These are phyloP conservation scores for Graphilbum fragrans DNA, from an alignment of 2,329 filamentous ascomycete genomes.

Conservation along the genomic window DNA sequence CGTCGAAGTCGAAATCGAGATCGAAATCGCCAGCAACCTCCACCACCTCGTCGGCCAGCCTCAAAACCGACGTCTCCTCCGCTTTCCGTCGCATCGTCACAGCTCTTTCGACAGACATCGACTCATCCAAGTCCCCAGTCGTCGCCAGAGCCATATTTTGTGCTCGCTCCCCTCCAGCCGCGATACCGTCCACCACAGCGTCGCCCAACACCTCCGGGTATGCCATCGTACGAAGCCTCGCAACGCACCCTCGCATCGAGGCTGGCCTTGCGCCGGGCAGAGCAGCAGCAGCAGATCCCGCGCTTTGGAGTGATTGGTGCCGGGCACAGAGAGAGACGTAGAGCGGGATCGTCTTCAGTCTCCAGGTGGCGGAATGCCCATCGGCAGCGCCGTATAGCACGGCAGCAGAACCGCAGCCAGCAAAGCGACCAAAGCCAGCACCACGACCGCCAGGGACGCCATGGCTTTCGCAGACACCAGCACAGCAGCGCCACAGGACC, in stretches of 20 bases:
- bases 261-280: not conserved
- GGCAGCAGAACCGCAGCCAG: not conserved
- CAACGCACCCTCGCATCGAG: conserved; percentile 4
- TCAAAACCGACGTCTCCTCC: no score
- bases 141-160: not conserved
- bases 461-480: not conserved
- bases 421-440: not conserved
- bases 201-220: conserved; percentile 9
- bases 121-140: no score
- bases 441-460: not conserved
- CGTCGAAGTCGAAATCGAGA: no score
- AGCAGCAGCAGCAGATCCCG: not conserved
- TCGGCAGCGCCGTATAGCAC: not conserved
- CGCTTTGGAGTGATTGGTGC: no score
- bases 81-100: no score
- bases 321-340: no score
- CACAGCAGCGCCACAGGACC: not conserved
- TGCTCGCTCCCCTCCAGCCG: conserved; percentile 7
- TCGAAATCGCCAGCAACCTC: no score
- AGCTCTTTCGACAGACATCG: no score
- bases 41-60: no score
- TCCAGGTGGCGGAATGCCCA: not conserved
- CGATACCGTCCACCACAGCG: conserved; percentile 7
- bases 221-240: conserved; percentile 9
- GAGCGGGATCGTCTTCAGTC: not conserved